Percentiles rank a stretch among this genome's conserved stretches.
These are phyloP conservation scores for Pythium pectinolyticum DNA, from an alignment of 352 stramenopile genomes.

Conservation along the genomic window DNA sequence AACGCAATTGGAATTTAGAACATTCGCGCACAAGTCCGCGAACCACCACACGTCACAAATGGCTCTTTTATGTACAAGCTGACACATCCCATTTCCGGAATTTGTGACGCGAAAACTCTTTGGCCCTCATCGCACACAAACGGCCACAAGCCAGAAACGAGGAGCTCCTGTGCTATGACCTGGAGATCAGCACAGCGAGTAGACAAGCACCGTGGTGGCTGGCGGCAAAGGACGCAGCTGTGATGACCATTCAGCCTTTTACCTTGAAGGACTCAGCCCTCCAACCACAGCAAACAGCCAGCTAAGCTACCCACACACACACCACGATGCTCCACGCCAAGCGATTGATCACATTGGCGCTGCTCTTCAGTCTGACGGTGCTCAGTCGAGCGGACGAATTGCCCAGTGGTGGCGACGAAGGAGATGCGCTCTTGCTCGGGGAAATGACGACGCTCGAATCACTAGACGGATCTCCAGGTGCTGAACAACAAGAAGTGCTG, in stretches of 20 bases:
- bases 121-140: not conserved
- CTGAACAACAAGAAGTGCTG: too few species aligned
- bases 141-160: not conserved
- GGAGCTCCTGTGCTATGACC: not conserved
- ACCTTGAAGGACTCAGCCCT: slow-evolving; percentile 19
- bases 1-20: not conserved
- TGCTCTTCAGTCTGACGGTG: slow-evolving; percentile 23
- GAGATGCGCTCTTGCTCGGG: too few species aligned
- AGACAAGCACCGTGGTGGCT: too few species aligned
- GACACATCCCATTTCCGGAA: not conserved
- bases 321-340: slow-evolving; percentile 25
- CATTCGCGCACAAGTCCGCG: not conserved
- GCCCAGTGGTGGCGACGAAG: too few species aligned
- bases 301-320: not conserved
- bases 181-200: too few species aligned
- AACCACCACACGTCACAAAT: not conserved
- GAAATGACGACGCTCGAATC: too few species aligned
- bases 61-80: not conserved
- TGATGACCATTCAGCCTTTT: slow-evolving; percentile 27
- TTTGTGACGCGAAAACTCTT: not conserved
- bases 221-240: not conserved
- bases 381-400: not conserved
- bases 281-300: not conserved
- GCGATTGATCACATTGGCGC: slow-evolving; percentile 23
- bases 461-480: too few species aligned